A percentile compares a stretch with the other conserved stretches of the same genome.
phyloP scores from a whole-genome alignment of 345 rosid genomes.

The Moricandia moricandioides region DNA sequence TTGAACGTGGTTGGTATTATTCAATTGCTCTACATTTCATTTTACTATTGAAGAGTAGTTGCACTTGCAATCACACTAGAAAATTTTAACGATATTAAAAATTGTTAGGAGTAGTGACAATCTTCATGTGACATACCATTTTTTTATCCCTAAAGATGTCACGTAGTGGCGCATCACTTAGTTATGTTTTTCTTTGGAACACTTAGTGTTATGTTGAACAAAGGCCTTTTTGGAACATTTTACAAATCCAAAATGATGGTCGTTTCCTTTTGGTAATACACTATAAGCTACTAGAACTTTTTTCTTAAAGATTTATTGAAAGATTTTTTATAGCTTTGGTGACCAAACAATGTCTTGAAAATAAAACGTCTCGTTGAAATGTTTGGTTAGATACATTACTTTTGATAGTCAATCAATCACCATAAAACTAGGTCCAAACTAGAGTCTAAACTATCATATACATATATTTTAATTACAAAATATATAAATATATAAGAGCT shows the following conservation, averaged over 20 bases:
- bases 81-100: conserved; percentile 5
- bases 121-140: conserved; percentile 15
- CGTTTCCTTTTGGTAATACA: background rate
- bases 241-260: background rate
- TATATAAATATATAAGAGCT: background rate
- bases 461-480: background rate
- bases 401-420: conserved; percentile 5
- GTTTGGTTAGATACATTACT: background rate
- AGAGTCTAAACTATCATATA: background rate
- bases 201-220: background rate
- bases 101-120: background rate
- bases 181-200: too few relatives aligned
- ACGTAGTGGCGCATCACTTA: conserved; percentile 17
- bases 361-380: background rate
- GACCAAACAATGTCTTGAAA: background rate
- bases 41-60: conserved; percentile 26
- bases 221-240: background rate
- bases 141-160: conserved; percentile 2
- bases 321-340: background rate
- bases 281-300: background rate
- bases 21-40: background rate
- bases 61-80: conserved; percentile 22
- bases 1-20: conserved; percentile 29
- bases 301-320: background rate
- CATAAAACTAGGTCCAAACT: background rate